Conservation (phyloP, 257 asterid species). For the Leptodermis oblonga region DNA sequence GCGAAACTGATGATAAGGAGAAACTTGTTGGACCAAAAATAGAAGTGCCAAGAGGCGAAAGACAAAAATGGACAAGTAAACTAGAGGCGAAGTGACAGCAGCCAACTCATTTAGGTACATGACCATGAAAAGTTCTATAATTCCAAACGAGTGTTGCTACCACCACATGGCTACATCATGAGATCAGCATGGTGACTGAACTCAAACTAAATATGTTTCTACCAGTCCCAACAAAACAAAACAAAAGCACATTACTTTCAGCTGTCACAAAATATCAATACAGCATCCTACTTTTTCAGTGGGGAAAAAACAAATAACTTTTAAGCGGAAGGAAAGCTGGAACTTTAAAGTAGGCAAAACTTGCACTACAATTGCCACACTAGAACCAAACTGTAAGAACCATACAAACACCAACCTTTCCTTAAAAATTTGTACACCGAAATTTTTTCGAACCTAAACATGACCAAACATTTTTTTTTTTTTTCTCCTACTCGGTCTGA, state of each 20-base stretch:
- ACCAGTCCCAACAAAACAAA: background rate
- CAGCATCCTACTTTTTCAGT: background rate
- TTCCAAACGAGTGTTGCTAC: background rate
- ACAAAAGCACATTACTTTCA: background rate
- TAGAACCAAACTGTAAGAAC: background rate
- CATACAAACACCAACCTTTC: background rate
- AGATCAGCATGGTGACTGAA: background rate
- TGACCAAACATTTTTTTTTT: background rate
- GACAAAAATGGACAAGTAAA: background rate
- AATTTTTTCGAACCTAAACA: background rate
- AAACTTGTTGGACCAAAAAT: background rate
- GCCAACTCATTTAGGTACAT: background rate
- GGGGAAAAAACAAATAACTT: background rate
- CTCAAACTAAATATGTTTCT: background rate
- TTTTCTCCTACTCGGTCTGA: background rate
- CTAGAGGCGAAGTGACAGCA: background rate
- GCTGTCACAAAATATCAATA: background rate
- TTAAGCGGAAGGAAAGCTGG: background rate
- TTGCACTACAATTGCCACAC: background rate
- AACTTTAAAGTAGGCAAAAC: background rate
- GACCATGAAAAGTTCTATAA: background rate
- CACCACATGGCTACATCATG: background rate
- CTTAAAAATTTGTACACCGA: background rate
- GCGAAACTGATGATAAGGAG: background rate
- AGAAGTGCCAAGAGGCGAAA: background rate